Evolutionary conservation across 306 rosid genomes (phyloP), one percentile per base, ranked within the genome.

Genomic region (Spatholobus suberectus): DNA sequence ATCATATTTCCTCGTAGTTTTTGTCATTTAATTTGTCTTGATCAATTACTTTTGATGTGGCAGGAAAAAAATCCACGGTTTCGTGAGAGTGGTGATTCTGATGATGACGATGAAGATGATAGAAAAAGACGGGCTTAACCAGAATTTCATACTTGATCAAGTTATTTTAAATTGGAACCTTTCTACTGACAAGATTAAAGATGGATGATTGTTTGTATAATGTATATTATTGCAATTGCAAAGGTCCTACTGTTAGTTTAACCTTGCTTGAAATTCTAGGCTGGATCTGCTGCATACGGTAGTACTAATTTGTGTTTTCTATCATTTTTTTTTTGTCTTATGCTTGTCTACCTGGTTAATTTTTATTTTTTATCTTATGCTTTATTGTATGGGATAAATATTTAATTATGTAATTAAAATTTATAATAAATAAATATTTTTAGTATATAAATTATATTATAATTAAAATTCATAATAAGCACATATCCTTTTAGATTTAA

Each of bases 1-100:
- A 18, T 38, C 3, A 23, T 40, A 51, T 69, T 76, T 27, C 67
- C 40, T 26, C 3, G 12, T 75, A 6, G 55, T 74, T 71, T 51
- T 72, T 57, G 55, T 15, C 7, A 3, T 13, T 70, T 40, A 2
- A 37, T 62, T 49, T 58, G 24, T 63, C 12, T 17, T 24, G 38
- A 75, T 26, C 72, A 62, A 13, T 40, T 29, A 18, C 73, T 88
- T 61, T 11, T 81, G 49, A 63, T 84, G 49, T 83, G 62, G 66
- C 90, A 95, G 99, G 98, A 93, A 82, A 95, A 95, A 86, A 95
- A 95, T 87, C 99, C 99, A 44, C 91, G 99, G 70, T 95, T 95
- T 83, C 98, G 99, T 20, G 98, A 93, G 92, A 93, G 99, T 59
- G 99, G 98, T 11, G 98, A 95, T 88, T 93, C 97, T 37, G 99